Percentiles rank a stretch among this genome's conserved stretches.
These are phyloP conservation scores for Ascoidea rubescens DNA, from an alignment of 805 yeast genomes.

Conservation along the genomic window DNA sequence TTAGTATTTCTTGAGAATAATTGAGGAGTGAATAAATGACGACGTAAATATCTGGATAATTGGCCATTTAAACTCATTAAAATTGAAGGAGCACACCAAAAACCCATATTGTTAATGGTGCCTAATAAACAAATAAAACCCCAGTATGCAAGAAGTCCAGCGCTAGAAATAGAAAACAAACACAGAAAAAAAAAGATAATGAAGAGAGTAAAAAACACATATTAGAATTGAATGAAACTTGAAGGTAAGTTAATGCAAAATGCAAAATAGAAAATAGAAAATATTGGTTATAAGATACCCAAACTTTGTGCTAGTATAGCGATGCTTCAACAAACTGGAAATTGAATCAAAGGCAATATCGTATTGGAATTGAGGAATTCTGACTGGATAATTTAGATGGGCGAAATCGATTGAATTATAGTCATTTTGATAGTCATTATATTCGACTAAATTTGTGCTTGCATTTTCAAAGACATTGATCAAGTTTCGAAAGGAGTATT, in stretches of 20 bases:
- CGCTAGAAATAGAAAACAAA: slow-evolving; percentile 15
- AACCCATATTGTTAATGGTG: slow-evolving; percentile 15
- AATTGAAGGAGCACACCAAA: slow-evolving; percentile 23
- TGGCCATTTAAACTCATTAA: slow-evolving; percentile 13
- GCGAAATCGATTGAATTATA: neutral
- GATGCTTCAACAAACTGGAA: neutral
- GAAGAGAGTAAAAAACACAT: neutral
- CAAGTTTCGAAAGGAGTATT: slow-evolving; percentile 17
- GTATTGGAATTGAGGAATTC: neutral
- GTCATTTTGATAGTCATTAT: neutral
- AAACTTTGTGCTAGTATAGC: neutral
- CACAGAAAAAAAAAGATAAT: too few relatives aligned
- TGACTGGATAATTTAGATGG: neutral
- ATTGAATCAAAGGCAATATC: neutral
- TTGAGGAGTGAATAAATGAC: slow-evolving; percentile 21
- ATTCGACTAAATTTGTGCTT: slow-evolving; percentile 12
- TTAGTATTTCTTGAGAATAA: slow-evolving; percentile 11
- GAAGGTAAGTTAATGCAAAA: neutral
- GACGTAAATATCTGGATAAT: slow-evolving; percentile 17
- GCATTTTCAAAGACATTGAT: slow-evolving; percentile 18
- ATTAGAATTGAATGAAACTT: neutral
- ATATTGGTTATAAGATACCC: neutral
- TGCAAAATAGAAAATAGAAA: neutral
- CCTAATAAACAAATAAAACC: slow-evolving; percentile 15
- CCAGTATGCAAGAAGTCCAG: slow-evolving; percentile 20